Base-by-base conservation (phyloP, 2,329 filamentous ascomycete species). In the Epichloe gansuensis region DNA sequence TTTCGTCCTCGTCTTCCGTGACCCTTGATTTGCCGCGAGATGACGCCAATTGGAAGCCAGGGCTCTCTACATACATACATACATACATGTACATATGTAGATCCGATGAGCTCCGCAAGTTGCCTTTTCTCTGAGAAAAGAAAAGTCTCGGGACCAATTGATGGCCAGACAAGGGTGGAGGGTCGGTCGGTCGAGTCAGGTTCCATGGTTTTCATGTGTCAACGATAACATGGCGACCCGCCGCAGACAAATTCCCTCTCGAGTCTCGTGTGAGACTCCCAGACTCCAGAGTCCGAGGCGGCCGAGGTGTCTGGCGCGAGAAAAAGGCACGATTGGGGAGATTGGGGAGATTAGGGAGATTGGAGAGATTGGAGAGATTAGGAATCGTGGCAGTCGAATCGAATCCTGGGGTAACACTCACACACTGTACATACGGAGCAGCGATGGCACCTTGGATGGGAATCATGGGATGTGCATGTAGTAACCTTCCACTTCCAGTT, bases 161-260 rank as follows among this genome's bases (percentile, higher is more conserved):
- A 17, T 45, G 15, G 23, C 44, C n/a, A 34, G 35, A 8, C 35
- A 39, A 41, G 25, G 25, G 25, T 37, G 44, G n/a, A 37, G 46
- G 35, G 9, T 23, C 17, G 31, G 21, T 28, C 21, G 35, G 43
- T 43, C 48, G 54, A 55, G 56, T 55, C 55, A 56, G 50, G 58
- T 57, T 56, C 49, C 38, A 57, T 56, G 57, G 50, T 59, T 57
- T 56, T 49, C 38, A 57, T 56, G 57, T 59, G 57, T 57, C 57
- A 58, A 54, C 34, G 44, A 23, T 35, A 46, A 46, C 51, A 52
- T 15, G 25, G 38, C 38, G 38, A 39, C 47, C 49, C 54, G 49
- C 56, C 48, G 51, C 43, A 41, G 43, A 50, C 43, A 46, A 46
- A 44, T 41, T 44, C 48, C 55, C 37, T 31, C 15, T 46, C 3